phyloP scores from a whole-genome alignment of 1,139 yeast species.

The Saccharomycopsis phalli region DNA sequence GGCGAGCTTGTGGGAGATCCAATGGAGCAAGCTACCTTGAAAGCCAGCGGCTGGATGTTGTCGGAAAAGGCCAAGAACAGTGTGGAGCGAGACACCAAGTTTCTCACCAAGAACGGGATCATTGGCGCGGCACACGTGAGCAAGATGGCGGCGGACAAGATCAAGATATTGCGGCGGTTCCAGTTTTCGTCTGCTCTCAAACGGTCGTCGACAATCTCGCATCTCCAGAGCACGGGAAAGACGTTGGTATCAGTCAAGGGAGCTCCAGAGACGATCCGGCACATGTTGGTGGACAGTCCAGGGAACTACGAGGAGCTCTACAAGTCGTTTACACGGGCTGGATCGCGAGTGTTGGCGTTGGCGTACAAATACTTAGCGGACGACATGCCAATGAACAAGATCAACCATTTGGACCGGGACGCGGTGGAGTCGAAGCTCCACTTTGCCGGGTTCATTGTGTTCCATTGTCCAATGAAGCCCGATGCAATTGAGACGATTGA shows the following conservation, averaged over 20 bases:
- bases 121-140: conserved; percentile 24
- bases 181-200: conserved; percentile 94
- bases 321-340: conserved; percentile 88
- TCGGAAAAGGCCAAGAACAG: conserved; percentile 53
- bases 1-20: conserved; percentile 99
- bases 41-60: conserved; percentile 80
- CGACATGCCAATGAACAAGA: conserved; percentile 40
- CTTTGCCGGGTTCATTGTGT: conserved; percentile 91
- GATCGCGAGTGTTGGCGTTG: conserved; percentile 91
- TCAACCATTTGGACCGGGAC: conserved; percentile 57
- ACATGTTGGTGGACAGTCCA: conserved; percentile 68
- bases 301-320: conserved; percentile 74
- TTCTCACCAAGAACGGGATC: conserved; percentile 19
- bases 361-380: conserved; percentile 71
- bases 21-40: conserved; percentile 94
- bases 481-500: conserved; percentile 87
- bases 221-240: conserved; percentile 40
- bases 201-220: conserved; percentile 88
- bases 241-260: conserved; percentile 88
- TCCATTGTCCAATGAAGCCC: conserved; percentile 92
- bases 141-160: conserved; percentile 32
- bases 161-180: conserved; percentile 82
- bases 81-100: conserved; percentile 36
- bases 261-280: conserved; percentile 95
- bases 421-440: conserved; percentile 63